These are phyloP conservation scores for Fusarium pseudograminearum DNA, from an alignment of 2,329 filamentous ascomycete genomes.

Conservation along the genomic window DNA sequence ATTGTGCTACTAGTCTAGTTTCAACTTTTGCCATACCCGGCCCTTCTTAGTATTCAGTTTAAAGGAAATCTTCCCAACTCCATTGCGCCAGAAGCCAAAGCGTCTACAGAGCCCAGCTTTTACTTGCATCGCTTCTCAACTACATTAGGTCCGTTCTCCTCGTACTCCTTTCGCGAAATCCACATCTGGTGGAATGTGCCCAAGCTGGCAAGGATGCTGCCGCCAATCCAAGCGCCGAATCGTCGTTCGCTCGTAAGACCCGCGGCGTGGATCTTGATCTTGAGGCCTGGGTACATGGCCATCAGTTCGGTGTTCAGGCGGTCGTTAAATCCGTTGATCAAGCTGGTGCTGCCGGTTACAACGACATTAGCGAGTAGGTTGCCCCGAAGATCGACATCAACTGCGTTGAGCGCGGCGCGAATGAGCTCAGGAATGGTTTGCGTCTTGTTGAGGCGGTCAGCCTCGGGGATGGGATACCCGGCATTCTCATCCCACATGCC, in stretches of 20 bases:
- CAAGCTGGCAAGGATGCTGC: slow-evolving; percentile 92
- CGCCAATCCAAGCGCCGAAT: slow-evolving; percentile 95
- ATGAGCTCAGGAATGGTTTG: slow-evolving; percentile 89
- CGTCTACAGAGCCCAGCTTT: slow-evolving; percentile 22
- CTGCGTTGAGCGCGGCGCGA: slow-evolving; percentile 78
- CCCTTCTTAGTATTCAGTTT: slow-evolving; percentile 38
- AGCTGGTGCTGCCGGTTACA: slow-evolving; percentile 86
- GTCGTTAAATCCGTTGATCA: slow-evolving; percentile 93
- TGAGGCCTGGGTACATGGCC: slow-evolving; percentile 82
- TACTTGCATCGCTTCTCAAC: slow-evolving; percentile 98
- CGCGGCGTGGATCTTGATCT: slow-evolving; percentile 89
- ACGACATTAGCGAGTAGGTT: slow-evolving; percentile 90
- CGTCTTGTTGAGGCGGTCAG: slow-evolving; percentile 69
- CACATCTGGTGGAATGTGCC: slow-evolving; percentile 99
- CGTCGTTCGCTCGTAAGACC: slow-evolving; percentile 88
- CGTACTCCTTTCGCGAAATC: slow-evolving; percentile 97
- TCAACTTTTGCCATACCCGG: slow-evolving; percentile 45
- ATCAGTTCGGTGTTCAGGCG: slow-evolving; percentile 87
- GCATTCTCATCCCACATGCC: slow-evolving; percentile 90
- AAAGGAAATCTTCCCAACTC: slow-evolving; percentile 51
- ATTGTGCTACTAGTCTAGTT: slow-evolving; percentile 37
- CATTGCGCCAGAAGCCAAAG: slow-evolving; percentile 50
- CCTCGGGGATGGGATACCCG: slow-evolving; percentile 66
- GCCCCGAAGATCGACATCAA: slow-evolving; percentile 90
- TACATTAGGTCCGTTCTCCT: slow-evolving; percentile 90